phyloP scores from a whole-genome alignment of 306 rosid species.

The Rosa lucieae region DNA sequence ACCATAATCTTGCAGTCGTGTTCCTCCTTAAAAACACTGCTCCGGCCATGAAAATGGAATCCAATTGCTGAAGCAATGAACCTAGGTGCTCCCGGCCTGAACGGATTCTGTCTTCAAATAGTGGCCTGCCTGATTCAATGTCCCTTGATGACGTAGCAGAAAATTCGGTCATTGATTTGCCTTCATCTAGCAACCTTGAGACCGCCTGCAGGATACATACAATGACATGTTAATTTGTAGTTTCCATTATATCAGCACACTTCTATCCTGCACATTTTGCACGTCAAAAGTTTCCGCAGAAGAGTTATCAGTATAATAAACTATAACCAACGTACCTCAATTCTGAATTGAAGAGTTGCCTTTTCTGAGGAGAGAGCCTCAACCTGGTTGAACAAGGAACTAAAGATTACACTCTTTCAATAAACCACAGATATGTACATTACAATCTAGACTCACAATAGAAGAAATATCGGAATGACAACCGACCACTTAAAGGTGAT shows the following conservation, averaged over 20 bases:
- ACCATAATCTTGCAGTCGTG: slow-evolving; percentile 70
- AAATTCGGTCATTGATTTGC: slow-evolving; percentile 37
- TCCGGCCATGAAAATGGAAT: slow-evolving; percentile 71
- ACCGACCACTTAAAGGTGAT: background rate
- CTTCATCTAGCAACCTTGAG: slow-evolving; percentile 77
- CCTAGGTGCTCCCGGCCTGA: slow-evolving; percentile 79
- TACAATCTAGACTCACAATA: slow-evolving; percentile 1
- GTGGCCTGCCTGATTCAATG: slow-evolving; percentile 75
- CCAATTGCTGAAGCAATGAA: slow-evolving; percentile 72
- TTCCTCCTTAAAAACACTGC: slow-evolving; percentile 74
- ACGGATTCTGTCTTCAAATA: slow-evolving; percentile 63
- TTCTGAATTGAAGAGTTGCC: slow-evolving; percentile 78
- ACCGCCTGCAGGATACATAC: slow-evolving; percentile 51
- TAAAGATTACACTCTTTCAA: background rate
- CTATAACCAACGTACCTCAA: slow-evolving; percentile 54
- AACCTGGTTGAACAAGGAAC: slow-evolving; percentile 55
- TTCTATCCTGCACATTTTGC: background rate
- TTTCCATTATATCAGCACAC: slow-evolving; percentile 1
- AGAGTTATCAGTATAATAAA: background rate
- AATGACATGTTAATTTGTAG: background rate
- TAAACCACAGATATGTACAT: background rate
- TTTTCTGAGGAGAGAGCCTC: slow-evolving; percentile 96
- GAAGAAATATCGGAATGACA: background rate
- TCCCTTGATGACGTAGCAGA: slow-evolving; percentile 51
- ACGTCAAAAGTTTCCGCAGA: background rate